Evolutionary conservation across 1,284 basidiomycete genomes (phyloP), one percentile per base, ranked within the genome.

Genomic region (Sporisorium sorghi): DNA sequence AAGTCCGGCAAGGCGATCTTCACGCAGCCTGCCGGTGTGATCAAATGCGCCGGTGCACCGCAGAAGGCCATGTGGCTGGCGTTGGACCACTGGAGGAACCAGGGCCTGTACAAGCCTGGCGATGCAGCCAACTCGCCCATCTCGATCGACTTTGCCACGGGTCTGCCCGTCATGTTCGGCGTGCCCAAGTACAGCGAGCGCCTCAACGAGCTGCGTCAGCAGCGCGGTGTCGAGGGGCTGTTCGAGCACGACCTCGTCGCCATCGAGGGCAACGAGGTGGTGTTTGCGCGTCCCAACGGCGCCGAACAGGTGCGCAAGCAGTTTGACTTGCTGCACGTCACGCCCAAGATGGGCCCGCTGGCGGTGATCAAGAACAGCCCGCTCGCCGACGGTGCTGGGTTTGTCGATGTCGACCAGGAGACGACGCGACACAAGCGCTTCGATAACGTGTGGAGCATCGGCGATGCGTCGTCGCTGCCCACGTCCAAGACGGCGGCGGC

Each of bases 401-500:
- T 76, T 24, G 93, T 97, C 9, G 89, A 92, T 51, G 93, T 99
- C 49, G 88, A 96, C 85, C 87, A 89, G 68, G 88, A 85, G 2
- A 95, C 93, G 0, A 88, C 95, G 37, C 91, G 91, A 77, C 93
- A 96, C 85, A 90, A 88, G 67, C 94, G 94, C 69, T 88, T 85
- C 83, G 86, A 87, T 59, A 97, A 97, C 85, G 88, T 98, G 33
- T 98, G 95, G 85, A 89, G 92, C 9, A 83, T 97, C 21, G 96
- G 96, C 26, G 96, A 99, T 83, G 92, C 92, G 73, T 92, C 93
- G 26, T 93, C 90, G 54, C 86, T 97, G 44, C 94, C 95, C 7
- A 98, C 94, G 14, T 94, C 92, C 85, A 99, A 97, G 88, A 99
- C 96, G 1, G 93, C 92, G 0, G 95, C 96, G 2, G 96, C 95